A percentile compares a stretch with the other conserved stretches of the same genome.
These are phyloP conservation scores for Boletellus ananiceps DNA, from an alignment of 768 basidiomycete genomes.

Conservation along the genomic window DNA sequence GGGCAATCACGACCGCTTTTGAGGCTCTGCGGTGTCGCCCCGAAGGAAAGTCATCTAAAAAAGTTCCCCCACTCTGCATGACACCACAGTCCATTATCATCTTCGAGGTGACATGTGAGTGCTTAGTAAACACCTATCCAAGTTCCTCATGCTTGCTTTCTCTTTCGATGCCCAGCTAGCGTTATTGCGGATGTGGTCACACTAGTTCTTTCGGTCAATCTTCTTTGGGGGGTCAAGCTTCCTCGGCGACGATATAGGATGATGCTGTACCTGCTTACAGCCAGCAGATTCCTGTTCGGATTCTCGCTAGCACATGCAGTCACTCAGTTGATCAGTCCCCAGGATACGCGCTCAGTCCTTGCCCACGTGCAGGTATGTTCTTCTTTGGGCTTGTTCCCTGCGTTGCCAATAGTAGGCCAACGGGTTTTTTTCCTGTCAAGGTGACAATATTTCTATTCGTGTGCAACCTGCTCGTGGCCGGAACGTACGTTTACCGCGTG, in stretches of 20 bases:
- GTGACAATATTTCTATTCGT: background rate
- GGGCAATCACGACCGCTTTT: background rate
- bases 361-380: background rate
- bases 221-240: conserved; percentile 18
- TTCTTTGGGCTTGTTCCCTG: too few species aligned
- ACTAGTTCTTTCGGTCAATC: conserved; percentile 4
- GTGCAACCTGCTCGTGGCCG: background rate
- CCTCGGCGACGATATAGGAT: conserved; percentile 13
- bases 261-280: conserved; percentile 13
- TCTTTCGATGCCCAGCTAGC: background rate
- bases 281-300: conserved; percentile 6
- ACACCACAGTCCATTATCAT: background rate
- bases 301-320: conserved; percentile 2
- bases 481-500: conserved; percentile 1
- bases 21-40: too few species aligned
- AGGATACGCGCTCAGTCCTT: background rate
- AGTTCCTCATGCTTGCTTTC: background rate
- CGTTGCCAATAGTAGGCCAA: too few species aligned
- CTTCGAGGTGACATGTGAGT: conserved; percentile 7
- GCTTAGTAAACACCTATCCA: background rate
- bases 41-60: too few species aligned
- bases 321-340: background rate
- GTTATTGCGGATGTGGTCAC: conserved; percentile 1
- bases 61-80: background rate
- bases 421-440: background rate